Base-by-base conservation (phyloP, 176 grass and related monocot genomes). In the Rhynchospora tenuis region DNA sequence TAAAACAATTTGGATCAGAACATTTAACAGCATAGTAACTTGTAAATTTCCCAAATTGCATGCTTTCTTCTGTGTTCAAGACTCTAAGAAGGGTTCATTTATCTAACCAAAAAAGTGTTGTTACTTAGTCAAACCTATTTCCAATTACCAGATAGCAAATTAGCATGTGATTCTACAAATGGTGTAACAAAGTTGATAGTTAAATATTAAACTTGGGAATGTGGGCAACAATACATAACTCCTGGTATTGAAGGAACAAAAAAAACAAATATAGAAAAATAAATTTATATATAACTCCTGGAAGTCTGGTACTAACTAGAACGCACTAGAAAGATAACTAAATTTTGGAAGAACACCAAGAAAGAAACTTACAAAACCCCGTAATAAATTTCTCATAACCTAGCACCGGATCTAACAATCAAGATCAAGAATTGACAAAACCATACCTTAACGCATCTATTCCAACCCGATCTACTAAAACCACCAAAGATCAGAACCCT, bases 371-470 rank as follows among this genome's bases (percentile, higher is more conserved):
- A 67, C 14, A 15, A 42, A 14, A 79, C 3, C 27, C 19, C 47
- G 43, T 43, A 1, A 52, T 15, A 81, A 6, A 51, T 64, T 14
- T 51, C 28, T 48, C 16, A 16, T 9, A 82, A 82, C 47, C 23
- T 64, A 65, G 3, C 59, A 82, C 80, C 80, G 33, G 80, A 82
- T 82, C 80, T 82, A 38, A 5, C 65, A 23, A 66, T 28, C 43
- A 66, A 54, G 61, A 51, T 10, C 61, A 52, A 19, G 6, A 19
- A 67, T 48, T 12, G 11, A 50, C 59, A 82, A 27, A 28, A 82
- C 38, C 80, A 16, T 66, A 27, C 52, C 80, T 2, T 28, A 50
- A 52, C 8, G 17, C 80, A 8, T 82, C 60, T 28, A 29, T 6
- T 9, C 54, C 48, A 9, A 22, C 6, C 73, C 24, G 59, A 82